Percentiles rank a stretch among this genome's conserved stretches.
Conservation (phyloP, 1,284 basidiomycete species). For the Fomitopsis pinicola region DNA sequence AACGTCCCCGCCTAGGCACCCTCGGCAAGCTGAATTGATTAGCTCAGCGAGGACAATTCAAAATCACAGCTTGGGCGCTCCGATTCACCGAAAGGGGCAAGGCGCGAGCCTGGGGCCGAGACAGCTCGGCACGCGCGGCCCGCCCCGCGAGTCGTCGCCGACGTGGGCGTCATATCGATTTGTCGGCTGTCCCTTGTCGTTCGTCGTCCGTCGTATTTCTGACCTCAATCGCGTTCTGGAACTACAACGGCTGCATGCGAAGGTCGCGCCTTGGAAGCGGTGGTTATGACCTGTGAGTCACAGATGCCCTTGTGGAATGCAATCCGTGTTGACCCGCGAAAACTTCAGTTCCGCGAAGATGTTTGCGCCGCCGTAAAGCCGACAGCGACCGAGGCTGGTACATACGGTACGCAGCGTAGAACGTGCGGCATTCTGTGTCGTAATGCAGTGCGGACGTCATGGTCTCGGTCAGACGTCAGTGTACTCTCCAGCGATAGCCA, state of each 20-base stretch:
- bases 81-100: not conserved
- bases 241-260: not conserved
- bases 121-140: not conserved
- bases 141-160: not conserved
- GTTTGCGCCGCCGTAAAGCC: not conserved
- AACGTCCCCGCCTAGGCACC: not conserved
- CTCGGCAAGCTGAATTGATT: not conserved
- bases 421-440: not conserved
- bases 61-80: not conserved
- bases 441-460: not conserved
- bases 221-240: too few relatives aligned
- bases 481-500: too few relatives aligned
- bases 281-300: not conserved
- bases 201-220: not conserved
- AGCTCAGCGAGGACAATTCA: not conserved
- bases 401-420: not conserved
- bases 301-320: too few relatives aligned
- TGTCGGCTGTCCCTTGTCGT: not conserved
- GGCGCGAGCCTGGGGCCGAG: not conserved
- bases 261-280: not conserved
- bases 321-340: not conserved
- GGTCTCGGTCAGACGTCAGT: not conserved
- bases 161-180: too few relatives aligned
- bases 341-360: not conserved
- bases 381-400: too few relatives aligned